phyloP scores from a whole-genome alignment of 2,329 filamentous ascomycete genomes.

The Fusarium albidum region DNA sequence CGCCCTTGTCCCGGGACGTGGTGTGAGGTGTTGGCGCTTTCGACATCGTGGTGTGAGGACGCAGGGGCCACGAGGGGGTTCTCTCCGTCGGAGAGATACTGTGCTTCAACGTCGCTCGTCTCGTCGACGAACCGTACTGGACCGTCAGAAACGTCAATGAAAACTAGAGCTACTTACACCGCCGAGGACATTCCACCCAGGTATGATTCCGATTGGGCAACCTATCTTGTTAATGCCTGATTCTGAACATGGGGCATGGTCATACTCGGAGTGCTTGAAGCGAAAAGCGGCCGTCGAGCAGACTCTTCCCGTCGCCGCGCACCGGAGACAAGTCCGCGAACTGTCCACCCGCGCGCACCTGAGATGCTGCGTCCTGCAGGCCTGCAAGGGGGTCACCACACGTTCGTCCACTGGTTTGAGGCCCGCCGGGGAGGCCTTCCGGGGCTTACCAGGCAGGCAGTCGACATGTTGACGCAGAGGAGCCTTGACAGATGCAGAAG shows the following conservation, averaged over 20 bases:
- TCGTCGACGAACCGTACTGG: constrained; percentile 30
- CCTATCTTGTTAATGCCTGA: background rate
- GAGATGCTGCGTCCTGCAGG: constrained; percentile 10
- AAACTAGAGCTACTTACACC: constrained; percentile 1
- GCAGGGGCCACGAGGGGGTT: no score
- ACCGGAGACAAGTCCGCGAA: constrained; percentile 4
- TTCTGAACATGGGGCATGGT: background rate
- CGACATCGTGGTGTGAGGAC: background rate
- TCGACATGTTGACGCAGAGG: no score
- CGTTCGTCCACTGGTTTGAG: background rate
- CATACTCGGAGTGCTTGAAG: constrained; percentile 13
- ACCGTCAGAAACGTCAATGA: background rate
- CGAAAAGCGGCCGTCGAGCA: constrained; percentile 6
- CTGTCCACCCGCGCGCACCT: background rate
- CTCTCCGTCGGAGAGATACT: constrained; percentile 19
- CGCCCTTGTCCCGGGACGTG: background rate
- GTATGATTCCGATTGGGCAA: constrained; percentile 2
- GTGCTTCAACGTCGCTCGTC: constrained; percentile 22
- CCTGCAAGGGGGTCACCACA: background rate
- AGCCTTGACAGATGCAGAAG: no score
- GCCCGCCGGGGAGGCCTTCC: background rate
- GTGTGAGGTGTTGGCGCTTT: background rate
- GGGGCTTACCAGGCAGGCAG: constrained; percentile 10
- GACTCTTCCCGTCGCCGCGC: constrained; percentile 1
- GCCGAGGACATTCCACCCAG: constrained; percentile 27